Evolutionary conservation across 306 rosid species (phyloP).

Genomic region (Glycine soja): DNA sequence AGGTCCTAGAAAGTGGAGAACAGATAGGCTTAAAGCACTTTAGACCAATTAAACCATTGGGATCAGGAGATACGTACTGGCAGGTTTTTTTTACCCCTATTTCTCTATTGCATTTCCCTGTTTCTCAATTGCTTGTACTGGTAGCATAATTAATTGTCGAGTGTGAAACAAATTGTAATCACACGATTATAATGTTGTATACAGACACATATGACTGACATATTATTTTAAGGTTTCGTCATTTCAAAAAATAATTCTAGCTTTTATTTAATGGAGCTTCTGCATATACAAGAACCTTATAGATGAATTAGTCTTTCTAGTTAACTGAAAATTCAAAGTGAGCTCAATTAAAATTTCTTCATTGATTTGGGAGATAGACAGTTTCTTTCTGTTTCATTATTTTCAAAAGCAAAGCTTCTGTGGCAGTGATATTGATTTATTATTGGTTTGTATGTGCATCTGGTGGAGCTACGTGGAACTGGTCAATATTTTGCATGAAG

Average conservation of each 20-base stretch:
- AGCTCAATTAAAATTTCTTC: background rate
- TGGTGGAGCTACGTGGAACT: constrained; percentile 86
- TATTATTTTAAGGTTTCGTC: background rate
- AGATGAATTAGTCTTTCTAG: background rate
- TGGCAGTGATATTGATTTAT: background rate
- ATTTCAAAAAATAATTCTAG: constrained; percentile 1
- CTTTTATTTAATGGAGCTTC: constrained; percentile 4
- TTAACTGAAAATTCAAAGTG: constrained; percentile 20
- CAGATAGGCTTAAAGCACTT: constrained; percentile 83
- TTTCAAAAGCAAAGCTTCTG: constrained; percentile 27
- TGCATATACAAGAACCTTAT: background rate
- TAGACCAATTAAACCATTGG: constrained; percentile 88
- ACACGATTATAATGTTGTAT: background rate
- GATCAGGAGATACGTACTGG: constrained; percentile 88
- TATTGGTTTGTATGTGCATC: constrained; percentile 68
- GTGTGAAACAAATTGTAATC: constrained; percentile 18
- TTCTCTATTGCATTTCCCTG: constrained; percentile 21
- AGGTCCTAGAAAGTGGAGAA: constrained; percentile 82
- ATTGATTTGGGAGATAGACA: constrained; percentile 5
- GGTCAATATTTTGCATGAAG: constrained; percentile 90
- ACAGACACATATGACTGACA: background rate
- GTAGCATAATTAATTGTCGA: background rate
- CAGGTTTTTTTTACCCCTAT: constrained; percentile 56
- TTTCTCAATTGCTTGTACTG: constrained; percentile 20
- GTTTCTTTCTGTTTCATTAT: background rate